Conservation (phyloP, 75 land plant genomes). For the Ceratopteris richardii region DNA sequence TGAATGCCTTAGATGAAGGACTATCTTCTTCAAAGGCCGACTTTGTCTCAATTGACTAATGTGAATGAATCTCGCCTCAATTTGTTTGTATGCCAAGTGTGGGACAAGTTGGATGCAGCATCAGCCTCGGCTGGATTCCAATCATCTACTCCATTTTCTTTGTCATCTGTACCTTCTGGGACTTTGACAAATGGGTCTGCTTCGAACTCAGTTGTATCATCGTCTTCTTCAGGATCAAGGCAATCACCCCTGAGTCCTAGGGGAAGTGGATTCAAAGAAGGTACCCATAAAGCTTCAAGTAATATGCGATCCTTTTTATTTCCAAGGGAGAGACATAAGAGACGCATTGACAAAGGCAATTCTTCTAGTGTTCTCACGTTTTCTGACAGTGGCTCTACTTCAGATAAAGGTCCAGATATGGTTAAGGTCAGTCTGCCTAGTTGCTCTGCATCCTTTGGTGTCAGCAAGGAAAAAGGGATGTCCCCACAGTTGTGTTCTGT, state of each 20-base stretch:
- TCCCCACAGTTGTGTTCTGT: too few relatives aligned
- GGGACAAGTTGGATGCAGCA: slow-evolving; percentile 41
- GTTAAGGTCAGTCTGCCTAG: background rate
- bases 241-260: slow-evolving; percentile 30
- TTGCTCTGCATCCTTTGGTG: too few relatives aligned
- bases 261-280: slow-evolving; percentile 48
- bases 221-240: slow-evolving; percentile 5
- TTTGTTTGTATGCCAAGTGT: slow-evolving; percentile 59
- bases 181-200: background rate
- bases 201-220: background rate
- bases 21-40: slow-evolving; percentile 52
- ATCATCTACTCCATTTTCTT: slow-evolving; percentile 11
- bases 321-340: slow-evolving; percentile 31
- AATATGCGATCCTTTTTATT: slow-evolving; percentile 18
- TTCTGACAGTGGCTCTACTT: background rate
- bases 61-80: slow-evolving; percentile 71
- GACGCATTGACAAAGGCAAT: slow-evolving; percentile 25
- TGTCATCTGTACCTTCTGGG: slow-evolving; percentile 4
- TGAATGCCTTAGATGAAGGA: slow-evolving; percentile 61
- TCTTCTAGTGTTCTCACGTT: background rate
- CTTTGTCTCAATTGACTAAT: slow-evolving; percentile 71
- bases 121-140: slow-evolving; percentile 18
- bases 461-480: too few relatives aligned
- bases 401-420: background rate
- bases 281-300: slow-evolving; percentile 12